These are phyloP conservation scores for Xylaria cubensis DNA, from an alignment of 495 filamentous ascomycete genomes.

Conservation along the genomic window DNA sequence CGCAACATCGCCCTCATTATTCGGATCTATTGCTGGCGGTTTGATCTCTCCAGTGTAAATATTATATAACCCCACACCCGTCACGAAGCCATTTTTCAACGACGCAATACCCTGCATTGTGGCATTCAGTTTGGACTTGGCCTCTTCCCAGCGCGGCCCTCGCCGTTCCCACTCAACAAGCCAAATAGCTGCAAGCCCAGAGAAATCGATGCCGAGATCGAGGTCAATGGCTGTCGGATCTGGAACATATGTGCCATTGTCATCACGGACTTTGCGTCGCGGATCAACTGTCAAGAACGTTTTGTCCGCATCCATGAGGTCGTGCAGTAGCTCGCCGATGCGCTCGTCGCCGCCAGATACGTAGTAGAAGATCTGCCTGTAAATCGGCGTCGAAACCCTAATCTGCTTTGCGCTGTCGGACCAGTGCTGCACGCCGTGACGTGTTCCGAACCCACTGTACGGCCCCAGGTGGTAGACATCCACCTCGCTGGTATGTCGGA, in stretches of 20 bases:
- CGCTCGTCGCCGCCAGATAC: constrained; percentile 55
- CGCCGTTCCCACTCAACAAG: constrained; percentile 57
- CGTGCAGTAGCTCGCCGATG: constrained; percentile 51
- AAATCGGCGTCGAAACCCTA: constrained; percentile 54
- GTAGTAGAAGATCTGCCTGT: constrained; percentile 55
- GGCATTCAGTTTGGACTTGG: constrained; percentile 44
- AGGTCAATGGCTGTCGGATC: constrained; percentile 53
- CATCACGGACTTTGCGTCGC: constrained; percentile 54
- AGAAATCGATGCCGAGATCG: constrained; percentile 57
- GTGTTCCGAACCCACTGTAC: constrained; percentile 56
- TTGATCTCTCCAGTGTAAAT: constrained; percentile 45
- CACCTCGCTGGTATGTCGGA: constrained; percentile 57
- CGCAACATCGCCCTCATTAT: constrained; percentile 47
- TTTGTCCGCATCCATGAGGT: constrained; percentile 49
- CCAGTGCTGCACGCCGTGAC: constrained; percentile 61
- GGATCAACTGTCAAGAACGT: constrained; percentile 54
- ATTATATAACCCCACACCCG: constrained; percentile 52
- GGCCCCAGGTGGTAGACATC: constrained; percentile 57
- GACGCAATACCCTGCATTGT: constrained; percentile 50
- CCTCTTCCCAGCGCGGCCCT: constrained; percentile 51
- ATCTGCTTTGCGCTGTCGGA: constrained; percentile 58
- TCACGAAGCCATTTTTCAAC: constrained; percentile 56
- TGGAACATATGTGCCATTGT: constrained; percentile 45
- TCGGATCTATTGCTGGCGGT: constrained; percentile 50
- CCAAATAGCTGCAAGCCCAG: constrained; percentile 54